A percentile compares a stretch with the other conserved stretches of the same genome.
Evolutionary conservation across 2,329 filamentous ascomycete species (phyloP).

Genomic region (Colletotrichum tropicale): DNA sequence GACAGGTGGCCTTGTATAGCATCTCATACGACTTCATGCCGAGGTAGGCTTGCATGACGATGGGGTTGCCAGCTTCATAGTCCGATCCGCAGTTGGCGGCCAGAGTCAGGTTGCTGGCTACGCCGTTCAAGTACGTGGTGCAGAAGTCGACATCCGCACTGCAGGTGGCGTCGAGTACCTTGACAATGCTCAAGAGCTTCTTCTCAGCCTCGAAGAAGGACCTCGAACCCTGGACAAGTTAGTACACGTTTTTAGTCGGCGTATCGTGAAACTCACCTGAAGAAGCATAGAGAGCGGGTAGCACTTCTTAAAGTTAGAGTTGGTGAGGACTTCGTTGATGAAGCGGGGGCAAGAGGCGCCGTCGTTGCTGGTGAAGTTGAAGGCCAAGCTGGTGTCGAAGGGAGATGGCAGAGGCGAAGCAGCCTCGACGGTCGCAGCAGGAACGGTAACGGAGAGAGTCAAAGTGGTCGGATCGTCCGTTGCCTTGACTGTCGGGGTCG

Average conservation of each 20-base stretch:
- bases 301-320: constrained; percentile 73
- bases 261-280: constrained; percentile 56
- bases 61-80: constrained; percentile 67
- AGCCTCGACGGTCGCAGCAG: constrained; percentile 30
- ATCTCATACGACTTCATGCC: constrained; percentile 79
- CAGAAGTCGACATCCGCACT: constrained; percentile 70
- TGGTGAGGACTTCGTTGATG: constrained; percentile 69
- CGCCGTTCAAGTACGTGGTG: constrained; percentile 63
- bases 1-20: constrained; percentile 81
- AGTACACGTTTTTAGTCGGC: constrained; percentile 17
- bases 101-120: constrained; percentile 69
- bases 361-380: constrained; percentile 61
- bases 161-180: constrained; percentile 81
- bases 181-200: constrained; percentile 73
- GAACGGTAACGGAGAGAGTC: constrained; percentile 14
- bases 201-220: constrained; percentile 83
- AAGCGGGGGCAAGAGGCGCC: constrained; percentile 67
- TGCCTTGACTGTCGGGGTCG: not conserved
- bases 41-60: constrained; percentile 75
- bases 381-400: constrained; percentile 69
- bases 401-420: constrained; percentile 60
- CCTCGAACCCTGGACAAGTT: constrained; percentile 69
- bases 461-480: constrained; percentile 5
- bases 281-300: constrained; percentile 86
- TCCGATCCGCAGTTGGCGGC: constrained; percentile 74